Conservation (phyloP, 2,329 filamentous ascomycete species). For the Coniochaeta prunicola region DNA sequence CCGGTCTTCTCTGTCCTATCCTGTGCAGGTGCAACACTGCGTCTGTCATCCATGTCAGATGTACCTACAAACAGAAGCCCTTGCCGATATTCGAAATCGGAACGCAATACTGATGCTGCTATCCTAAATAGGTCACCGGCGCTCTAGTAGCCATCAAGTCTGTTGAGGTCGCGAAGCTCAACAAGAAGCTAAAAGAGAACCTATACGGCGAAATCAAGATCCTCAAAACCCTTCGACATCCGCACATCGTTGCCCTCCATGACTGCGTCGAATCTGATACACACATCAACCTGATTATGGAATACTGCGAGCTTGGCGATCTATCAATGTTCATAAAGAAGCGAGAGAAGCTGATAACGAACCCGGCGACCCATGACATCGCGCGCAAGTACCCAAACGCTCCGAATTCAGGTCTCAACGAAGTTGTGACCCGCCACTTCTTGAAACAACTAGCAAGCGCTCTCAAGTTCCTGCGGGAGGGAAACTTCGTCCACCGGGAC, state of each 20-base stretch:
- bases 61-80: not conserved
- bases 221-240: conserved; percentile 85
- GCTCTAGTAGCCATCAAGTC: conserved; percentile 93
- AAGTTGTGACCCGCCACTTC: conserved; percentile 95
- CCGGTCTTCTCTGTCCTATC: not conserved
- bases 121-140: conserved; percentile 56
- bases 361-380: conserved; percentile 81
- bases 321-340: conserved; percentile 95
- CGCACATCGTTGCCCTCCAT: conserved; percentile 93
- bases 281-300: conserved; percentile 96
- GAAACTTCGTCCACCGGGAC: conserved; percentile 90
- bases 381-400: conserved; percentile 87
- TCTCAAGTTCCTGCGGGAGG: conserved; percentile 75
- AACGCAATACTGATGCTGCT: not conserved
- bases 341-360: conserved; percentile 69
- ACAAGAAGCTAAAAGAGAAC: conserved; percentile 94
- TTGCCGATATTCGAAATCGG: not conserved
- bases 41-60: not conserved
- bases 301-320: conserved; percentile 94
- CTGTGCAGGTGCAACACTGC: not conserved
- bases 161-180: conserved; percentile 82
- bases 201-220: conserved; percentile 94
- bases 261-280: conserved; percentile 82
- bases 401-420: conserved; percentile 77
- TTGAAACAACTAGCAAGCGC: conserved; percentile 91